Percentiles rank a stretch among this genome's conserved stretches.
Evolutionary conservation across 495 filamentous ascomycete genomes (phyloP).

Genomic region (Aspergillus ostianus): DNA sequence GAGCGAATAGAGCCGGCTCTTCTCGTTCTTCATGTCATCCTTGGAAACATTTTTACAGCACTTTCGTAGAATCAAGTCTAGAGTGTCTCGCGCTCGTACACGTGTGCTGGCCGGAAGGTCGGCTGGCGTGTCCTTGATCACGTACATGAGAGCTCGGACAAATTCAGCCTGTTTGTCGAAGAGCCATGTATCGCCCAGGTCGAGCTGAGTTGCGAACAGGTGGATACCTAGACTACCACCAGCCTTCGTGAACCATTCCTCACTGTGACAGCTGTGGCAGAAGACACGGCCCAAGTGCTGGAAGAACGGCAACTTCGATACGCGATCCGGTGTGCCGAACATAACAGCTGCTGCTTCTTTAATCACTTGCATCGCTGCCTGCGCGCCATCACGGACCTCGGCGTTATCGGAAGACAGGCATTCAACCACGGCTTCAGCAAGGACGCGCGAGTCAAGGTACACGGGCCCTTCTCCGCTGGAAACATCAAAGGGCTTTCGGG

Average conservation of each 20-base stretch:
- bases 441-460: slow-evolving; percentile 75
- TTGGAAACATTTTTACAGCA: slow-evolving; percentile 73
- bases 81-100: slow-evolving; percentile 71
- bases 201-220: slow-evolving; percentile 72
- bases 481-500: slow-evolving; percentile 73
- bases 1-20: slow-evolving; percentile 66
- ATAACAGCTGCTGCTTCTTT: slow-evolving; percentile 76
- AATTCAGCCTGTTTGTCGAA: slow-evolving; percentile 78
- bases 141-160: slow-evolving; percentile 82
- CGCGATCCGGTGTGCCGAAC: slow-evolving; percentile 69
- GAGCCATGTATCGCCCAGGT: slow-evolving; percentile 82
- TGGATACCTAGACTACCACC: slow-evolving; percentile 89
- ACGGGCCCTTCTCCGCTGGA: slow-evolving; percentile 82
- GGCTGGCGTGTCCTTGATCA: slow-evolving; percentile 93
- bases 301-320: slow-evolving; percentile 77
- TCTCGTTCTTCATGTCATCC: slow-evolving; percentile 68
- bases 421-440: slow-evolving; percentile 86
- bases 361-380: slow-evolving; percentile 70
- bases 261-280: slow-evolving; percentile 90
- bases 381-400: slow-evolving; percentile 79
- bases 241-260: slow-evolving; percentile 97
- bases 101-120: slow-evolving; percentile 88
- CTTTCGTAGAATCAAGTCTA: slow-evolving; percentile 71
- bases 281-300: slow-evolving; percentile 74
- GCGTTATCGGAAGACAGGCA: slow-evolving; percentile 78